Evolutionary conservation across 371 early-diverging fungal genomes (phyloP).

Genomic region (Batrachochytrium dendrobatidis): DNA sequence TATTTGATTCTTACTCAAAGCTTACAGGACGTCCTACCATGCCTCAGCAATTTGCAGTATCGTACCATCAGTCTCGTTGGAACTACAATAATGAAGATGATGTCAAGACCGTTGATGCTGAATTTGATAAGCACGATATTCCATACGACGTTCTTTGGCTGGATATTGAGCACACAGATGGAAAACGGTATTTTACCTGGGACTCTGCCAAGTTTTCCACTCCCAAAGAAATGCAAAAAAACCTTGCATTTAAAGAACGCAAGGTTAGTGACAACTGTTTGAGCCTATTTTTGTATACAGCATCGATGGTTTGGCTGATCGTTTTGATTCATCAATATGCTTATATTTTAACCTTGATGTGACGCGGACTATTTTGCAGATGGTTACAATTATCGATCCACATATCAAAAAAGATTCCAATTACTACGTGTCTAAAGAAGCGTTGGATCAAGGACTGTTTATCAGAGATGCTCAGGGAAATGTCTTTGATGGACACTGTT

Average conservation of each 20-base stretch:
- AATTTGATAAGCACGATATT: constrained; percentile 77
- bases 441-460: constrained; percentile 61
- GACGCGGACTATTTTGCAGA: constrained; percentile 28
- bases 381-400: constrained; percentile 95
- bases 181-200: constrained; percentile 88
- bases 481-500: constrained; percentile 85
- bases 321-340: neutral
- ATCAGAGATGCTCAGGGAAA: constrained; percentile 66
- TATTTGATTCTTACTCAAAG: constrained; percentile 63
- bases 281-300: neutral
- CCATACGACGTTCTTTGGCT: constrained; percentile 93
- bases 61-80: constrained; percentile 93
- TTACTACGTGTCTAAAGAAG: constrained; percentile 74
- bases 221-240: constrained; percentile 77
- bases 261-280: constrained; percentile 41
- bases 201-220: constrained; percentile 78
- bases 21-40: constrained; percentile 78
- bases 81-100: constrained; percentile 83
- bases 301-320: neutral
- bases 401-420: constrained; percentile 83
- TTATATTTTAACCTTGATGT: neutral
- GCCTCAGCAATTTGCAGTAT: constrained; percentile 86
- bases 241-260: constrained; percentile 62
- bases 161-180: constrained; percentile 91
- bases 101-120: constrained; percentile 67